phyloP scores from a whole-genome alignment of 2,329 filamentous ascomycete genomes.

The Aureobasidium sp. region DNA sequence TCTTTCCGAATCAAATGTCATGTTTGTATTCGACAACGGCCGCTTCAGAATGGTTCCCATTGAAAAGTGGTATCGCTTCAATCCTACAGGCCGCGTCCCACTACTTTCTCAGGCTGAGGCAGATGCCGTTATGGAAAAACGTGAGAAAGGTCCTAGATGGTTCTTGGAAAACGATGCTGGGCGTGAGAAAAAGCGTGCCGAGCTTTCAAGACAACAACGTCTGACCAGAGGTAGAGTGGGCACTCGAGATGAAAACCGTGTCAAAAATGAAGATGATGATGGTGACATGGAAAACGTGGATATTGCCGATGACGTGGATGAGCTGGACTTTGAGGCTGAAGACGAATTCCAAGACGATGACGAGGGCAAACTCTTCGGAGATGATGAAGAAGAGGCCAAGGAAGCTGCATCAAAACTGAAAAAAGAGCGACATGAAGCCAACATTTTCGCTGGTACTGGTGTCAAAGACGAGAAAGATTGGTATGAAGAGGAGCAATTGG shows the following conservation, averaged over 20 bases:
- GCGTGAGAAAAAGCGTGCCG: conserved; percentile 16
- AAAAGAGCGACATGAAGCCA: conserved; percentile 75
- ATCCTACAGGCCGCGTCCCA: conserved; percentile 53
- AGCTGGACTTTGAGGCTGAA: conserved; percentile 58
- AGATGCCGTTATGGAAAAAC: conserved; percentile 73
- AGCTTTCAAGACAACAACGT: conserved; percentile 34
- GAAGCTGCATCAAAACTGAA: conserved; percentile 59
- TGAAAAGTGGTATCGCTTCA: conserved; percentile 93
- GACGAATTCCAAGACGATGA: conserved; percentile 82
- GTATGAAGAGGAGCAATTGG: conserved; percentile 60
- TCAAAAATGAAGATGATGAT: conserved; percentile 34
- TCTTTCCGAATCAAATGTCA: conserved; percentile 70
- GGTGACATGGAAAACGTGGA: conserved; percentile 33
- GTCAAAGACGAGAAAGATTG: conserved; percentile 39
- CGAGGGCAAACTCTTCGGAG: conserved; percentile 69
- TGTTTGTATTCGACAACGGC: conserved; percentile 62
- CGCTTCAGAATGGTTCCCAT: conserved; percentile 79
- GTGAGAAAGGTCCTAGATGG: conserved; percentile 70
- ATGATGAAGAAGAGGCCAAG: conserved; percentile 65
- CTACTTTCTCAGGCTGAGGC: conserved; percentile 75
- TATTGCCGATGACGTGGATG: conserved; percentile 50
- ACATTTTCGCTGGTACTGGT: conserved; percentile 59
- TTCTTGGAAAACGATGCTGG: conserved; percentile 53
- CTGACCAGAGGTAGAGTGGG: conserved; percentile 46
- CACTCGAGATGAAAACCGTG: conserved; percentile 19